Conservation (phyloP, 768 basidiomycete species). For the Macrolepiota dolichaula region DNA sequence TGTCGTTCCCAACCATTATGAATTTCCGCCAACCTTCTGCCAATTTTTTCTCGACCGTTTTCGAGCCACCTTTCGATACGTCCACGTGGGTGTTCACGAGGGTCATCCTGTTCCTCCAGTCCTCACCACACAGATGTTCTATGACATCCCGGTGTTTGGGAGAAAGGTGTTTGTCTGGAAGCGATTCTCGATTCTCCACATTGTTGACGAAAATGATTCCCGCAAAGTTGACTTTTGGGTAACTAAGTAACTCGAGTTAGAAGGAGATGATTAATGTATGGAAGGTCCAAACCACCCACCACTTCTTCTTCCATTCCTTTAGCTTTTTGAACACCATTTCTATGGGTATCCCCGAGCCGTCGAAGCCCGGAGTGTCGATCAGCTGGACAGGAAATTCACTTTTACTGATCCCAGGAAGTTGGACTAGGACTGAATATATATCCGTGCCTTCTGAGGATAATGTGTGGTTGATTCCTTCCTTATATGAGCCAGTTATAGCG, state of each 20-base stretch:
- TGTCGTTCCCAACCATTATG: neutral
- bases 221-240: neutral
- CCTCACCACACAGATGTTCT: neutral
- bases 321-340: neutral
- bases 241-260: neutral
- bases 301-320: neutral
- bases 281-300: neutral
- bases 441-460: neutral
- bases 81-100: neutral
- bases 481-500: neutral
- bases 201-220: neutral
- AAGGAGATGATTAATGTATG: neutral
- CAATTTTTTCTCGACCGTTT: neutral
- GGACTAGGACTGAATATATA: neutral
- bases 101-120: neutral
- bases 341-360: neutral
- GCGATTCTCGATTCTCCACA: neutral
- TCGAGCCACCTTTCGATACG: neutral
- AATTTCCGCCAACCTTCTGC: neutral
- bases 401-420: neutral
- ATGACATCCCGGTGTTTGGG: neutral
- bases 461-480: too few species aligned
- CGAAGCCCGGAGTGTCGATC: neutral
- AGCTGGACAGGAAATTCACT: neutral
- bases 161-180: neutral